phyloP scores from a whole-genome alignment of 208 protist genomes.

The Acanthamoeba royreba region DNA sequence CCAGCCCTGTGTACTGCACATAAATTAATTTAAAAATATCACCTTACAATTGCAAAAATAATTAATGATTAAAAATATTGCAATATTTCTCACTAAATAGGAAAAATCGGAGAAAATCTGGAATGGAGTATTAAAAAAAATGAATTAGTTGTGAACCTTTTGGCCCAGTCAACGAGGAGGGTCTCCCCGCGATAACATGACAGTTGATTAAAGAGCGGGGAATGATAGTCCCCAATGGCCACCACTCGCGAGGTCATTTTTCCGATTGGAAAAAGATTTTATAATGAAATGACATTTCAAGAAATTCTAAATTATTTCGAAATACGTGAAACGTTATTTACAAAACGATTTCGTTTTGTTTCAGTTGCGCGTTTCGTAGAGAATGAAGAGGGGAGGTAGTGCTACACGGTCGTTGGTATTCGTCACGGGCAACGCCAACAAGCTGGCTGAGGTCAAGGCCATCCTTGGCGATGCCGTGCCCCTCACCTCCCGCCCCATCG shows the following conservation, averaged over 20 bases:
- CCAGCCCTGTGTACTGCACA: conserved; percentile 2
- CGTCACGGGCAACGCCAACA: conserved; percentile 97
- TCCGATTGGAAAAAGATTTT: no score
- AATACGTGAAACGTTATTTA: no score
- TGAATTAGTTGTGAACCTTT: no score
- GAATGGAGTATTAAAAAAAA: not conserved
- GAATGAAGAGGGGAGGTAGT: not conserved
- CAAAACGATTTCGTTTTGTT: no score
- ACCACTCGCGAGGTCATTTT: not conserved
- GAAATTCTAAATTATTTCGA: no score
- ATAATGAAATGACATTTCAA: no score
- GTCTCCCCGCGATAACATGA: not conserved
- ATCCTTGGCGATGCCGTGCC: conserved; percentile 77
- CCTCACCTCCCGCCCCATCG: conserved; percentile 73
- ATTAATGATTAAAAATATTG: no score
- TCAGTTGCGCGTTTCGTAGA: not conserved
- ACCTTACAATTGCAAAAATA: no score
- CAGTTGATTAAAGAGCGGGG: conserved; percentile 27
- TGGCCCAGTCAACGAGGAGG: not conserved
- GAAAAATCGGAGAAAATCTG: not conserved
- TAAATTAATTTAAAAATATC: no score
- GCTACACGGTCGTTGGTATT: conserved; percentile 72
- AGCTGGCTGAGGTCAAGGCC: conserved; percentile 91
- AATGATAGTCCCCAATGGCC: not conserved
- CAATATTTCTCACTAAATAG: no score